These are phyloP conservation scores for Xylaria polymorpha DNA, from an alignment of 2,329 filamentous ascomycete genomes.

Conservation along the genomic window DNA sequence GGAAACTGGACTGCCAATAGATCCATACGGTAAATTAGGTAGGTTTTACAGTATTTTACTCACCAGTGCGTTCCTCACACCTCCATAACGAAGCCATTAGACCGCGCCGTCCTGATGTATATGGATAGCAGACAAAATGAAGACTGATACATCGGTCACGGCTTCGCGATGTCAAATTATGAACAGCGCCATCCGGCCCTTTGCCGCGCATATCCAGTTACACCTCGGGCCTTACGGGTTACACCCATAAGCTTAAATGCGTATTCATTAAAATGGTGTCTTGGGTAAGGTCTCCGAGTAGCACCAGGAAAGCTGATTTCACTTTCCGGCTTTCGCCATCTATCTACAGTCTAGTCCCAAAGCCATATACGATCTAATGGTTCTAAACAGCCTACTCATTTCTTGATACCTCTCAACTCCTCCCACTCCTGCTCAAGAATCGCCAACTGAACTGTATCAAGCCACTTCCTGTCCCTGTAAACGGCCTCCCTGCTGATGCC, in stretches of 20 bases:
- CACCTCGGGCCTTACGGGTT: no score
- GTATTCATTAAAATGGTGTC: background rate
- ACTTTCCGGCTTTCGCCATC: background rate
- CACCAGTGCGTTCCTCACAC: no score
- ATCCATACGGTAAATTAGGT: no score
- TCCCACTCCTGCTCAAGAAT: conserved; percentile 54
- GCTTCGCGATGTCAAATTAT: no score
- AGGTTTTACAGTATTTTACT: no score
- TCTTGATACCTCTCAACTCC: conserved; percentile 3
- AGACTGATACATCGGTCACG: no score
- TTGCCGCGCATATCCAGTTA: no score
- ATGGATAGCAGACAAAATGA: no score
- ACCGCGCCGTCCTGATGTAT: no score
- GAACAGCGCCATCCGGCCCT: no score
- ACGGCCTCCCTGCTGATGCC: conserved; percentile 56
- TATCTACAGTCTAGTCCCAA: background rate
- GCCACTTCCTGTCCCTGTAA: conserved; percentile 58
- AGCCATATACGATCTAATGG: background rate
- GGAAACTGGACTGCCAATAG: no score
- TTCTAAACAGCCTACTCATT: background rate
- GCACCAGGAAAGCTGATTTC: background rate
- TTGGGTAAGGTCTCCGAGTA: background rate
- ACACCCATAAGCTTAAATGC: background rate
- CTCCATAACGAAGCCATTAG: no score
- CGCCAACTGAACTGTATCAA: conserved; percentile 50